Base-by-base conservation (phyloP, 345 rosid genomes). In the Citrus trifoliata region DNA sequence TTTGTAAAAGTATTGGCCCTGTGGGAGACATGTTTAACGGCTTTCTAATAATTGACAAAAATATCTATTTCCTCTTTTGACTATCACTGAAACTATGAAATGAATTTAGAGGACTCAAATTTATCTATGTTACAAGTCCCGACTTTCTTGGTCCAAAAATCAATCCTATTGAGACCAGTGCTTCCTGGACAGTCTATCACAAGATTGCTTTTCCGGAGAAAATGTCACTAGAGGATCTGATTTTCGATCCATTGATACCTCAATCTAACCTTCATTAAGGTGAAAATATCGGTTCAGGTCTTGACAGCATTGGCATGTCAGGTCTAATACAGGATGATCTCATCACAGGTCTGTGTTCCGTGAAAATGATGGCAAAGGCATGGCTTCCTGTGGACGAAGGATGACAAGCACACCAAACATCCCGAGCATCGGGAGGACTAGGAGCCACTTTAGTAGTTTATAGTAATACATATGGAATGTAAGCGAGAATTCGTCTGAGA, bases 381-480 rank as follows among this genome's bases (percentile, higher is more conserved):
- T 67, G 30, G 93, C 93, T 76, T 94, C 99, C 81, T 92, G 98
- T 1, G 99, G 98, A 28, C 94, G 91, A 74, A 97, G 90, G 84
- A 97, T 88, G 82, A 90, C 95, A 16, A 97, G 94, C 62, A 97
- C 86, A 71, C 88, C 90, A 61, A 97, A 92, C 99, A 97, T 93
- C 24, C 96, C 98, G 12, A 97, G 93, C 98, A 94, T 97, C 13
- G 99, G 99, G 67, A 94, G 90, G 74, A 97, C 95, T 19, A 97
- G 93, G 55, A 94, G 95, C 98, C 99, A 97, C 86, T 97, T 97
- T 40, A 94, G 94, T 66, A 97, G 90, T 86, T 89, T 97, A 80
- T 97, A 93, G 86, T 94, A 97, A 83, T 94, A 85, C 98, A 97
- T 92, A 72, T 97, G 99, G 90, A 97, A 97, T 28, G 99, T 97